Evolutionary conservation across 2,329 filamentous ascomycete genomes (phyloP).

Genomic region (Capronia epimyces): DNA sequence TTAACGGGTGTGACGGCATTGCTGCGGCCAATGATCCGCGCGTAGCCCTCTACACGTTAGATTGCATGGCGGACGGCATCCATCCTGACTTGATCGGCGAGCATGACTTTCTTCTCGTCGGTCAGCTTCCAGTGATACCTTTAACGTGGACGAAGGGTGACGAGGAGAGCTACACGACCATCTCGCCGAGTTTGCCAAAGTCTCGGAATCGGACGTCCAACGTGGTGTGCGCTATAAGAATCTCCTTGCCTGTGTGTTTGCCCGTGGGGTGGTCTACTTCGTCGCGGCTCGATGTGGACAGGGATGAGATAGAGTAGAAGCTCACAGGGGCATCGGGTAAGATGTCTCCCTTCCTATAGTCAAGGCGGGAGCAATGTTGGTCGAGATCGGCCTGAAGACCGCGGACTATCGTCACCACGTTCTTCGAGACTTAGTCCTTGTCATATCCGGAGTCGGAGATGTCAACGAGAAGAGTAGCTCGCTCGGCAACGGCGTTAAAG

Average conservation of each 20-base stretch:
- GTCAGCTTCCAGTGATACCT: slow-evolving; percentile 30
- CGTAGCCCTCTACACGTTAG: slow-evolving; percentile 28
- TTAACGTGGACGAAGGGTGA: slow-evolving; percentile 27
- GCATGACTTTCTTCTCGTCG: slow-evolving; percentile 23
- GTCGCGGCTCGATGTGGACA: slow-evolving; percentile 20
- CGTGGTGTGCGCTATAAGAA: slow-evolving; percentile 24
- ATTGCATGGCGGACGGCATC: slow-evolving; percentile 30
- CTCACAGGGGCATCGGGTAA: slow-evolving; percentile 24
- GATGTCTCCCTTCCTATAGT: slow-evolving; percentile 11
- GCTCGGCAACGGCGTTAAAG: slow-evolving; percentile 6
- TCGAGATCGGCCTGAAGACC: slow-evolving; percentile 9
- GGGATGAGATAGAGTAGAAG: slow-evolving; percentile 18
- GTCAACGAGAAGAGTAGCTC: slow-evolving; percentile 9
- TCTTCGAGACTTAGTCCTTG: slow-evolving; percentile 9
- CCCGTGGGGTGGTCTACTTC: slow-evolving; percentile 14
- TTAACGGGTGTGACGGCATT: slow-evolving; percentile 15
- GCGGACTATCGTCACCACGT: slow-evolving; percentile 12
- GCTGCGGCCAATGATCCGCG: slow-evolving; percentile 22
- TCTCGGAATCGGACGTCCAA: slow-evolving; percentile 29
- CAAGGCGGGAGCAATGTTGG: background rate
- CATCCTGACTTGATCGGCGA: slow-evolving; percentile 27
- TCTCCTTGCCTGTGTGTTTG: slow-evolving; percentile 12
- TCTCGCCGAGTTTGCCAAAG: slow-evolving; percentile 26
- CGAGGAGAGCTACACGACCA: slow-evolving; percentile 22
- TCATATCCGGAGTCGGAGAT: slow-evolving; percentile 9